Evolutionary conservation across 1,284 basidiomycete genomes (phyloP).

Genomic region (Psilocybe mexicana): DNA sequence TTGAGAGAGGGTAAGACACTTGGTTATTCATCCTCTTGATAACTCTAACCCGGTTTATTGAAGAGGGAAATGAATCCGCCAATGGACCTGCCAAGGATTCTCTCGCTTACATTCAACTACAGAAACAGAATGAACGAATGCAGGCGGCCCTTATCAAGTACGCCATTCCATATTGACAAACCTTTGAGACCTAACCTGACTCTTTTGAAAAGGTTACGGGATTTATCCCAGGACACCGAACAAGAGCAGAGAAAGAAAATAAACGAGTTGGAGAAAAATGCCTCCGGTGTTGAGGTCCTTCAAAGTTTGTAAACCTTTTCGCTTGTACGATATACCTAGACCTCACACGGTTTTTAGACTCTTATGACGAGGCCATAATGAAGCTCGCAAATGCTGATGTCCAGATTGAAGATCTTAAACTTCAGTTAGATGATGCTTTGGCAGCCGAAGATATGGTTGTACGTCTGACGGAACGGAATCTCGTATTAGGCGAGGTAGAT

Average conservation of each 20-base stretch:
- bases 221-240: conserved; percentile 87
- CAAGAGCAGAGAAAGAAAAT: conserved; percentile 83
- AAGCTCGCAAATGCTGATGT: conserved; percentile 85
- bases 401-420: conserved; percentile 92
- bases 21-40: neutral
- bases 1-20: conserved; percentile 45
- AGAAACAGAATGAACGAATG: conserved; percentile 94
- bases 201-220: conserved; percentile 64
- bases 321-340: neutral
- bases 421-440: conserved; percentile 93
- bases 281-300: conserved; percentile 67
- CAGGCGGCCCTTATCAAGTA: conserved; percentile 92
- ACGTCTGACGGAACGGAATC: conserved; percentile 92
- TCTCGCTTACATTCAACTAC: conserved; percentile 86
- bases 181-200: neutral
- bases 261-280: conserved; percentile 87
- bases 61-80: conserved; percentile 26
- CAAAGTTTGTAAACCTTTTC: conserved; percentile 34
- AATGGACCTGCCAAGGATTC: conserved; percentile 58
- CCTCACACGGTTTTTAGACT: conserved; percentile 44
- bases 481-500: conserved; percentile 82
- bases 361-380: conserved; percentile 78
- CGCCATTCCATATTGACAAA: conserved; percentile 17
- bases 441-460: conserved; percentile 97
- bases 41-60: conserved; percentile 3